Base-by-base conservation (phyloP, 2,329 filamentous ascomycete species). In the Diaporthe ampelina region DNA sequence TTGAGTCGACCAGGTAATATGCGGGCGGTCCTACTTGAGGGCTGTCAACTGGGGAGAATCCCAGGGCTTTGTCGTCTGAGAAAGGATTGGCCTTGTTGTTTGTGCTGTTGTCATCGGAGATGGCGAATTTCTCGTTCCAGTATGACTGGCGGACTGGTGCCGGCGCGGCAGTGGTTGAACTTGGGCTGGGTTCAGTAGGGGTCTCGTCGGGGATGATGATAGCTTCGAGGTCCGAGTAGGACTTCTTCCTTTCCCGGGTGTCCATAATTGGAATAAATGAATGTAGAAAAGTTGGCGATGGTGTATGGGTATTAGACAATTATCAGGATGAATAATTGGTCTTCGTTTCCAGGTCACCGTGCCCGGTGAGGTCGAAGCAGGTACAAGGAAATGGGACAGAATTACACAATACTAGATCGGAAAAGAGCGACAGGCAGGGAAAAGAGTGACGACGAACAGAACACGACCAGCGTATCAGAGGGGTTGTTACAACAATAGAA, bases 81-180 rank as follows among this genome's bases (percentile, higher is more conserved):
- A 68, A 68, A 26, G 63, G 63, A 15, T 54, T 54, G n/a, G 48
- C 32, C 2, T 40, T 54, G 48, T 26, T 68, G 59, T 10, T 32
- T 26, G 40, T 26, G 11, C 19, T 65, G 29, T n/a, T 40, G 5
- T 24, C 32, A 26, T 68, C 63, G 19, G 68, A 48, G 35, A 72
- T 40, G 50, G 73, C 69, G 58, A 74, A 72, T 26, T 74, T 74
- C 48, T 72, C 73, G 52, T 74, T 72, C 73, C 73, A 74, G 52
- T 61, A 74, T 19, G 73, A 74, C 45, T 29, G 61, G 10, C 73
- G 73, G 59, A 6, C 40, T 68, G 58, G 4, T 21, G 43, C 6
- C 35, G 52, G 32, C 35, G 48, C n/a, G 63, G 26, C 32, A 26
- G 63, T 26, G 45, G 63, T 68, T 40, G 63, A 54, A 48, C 32